Evolutionary conservation across 75 land plant genomes (phyloP).

Genomic region (Picea glauca): DNA sequence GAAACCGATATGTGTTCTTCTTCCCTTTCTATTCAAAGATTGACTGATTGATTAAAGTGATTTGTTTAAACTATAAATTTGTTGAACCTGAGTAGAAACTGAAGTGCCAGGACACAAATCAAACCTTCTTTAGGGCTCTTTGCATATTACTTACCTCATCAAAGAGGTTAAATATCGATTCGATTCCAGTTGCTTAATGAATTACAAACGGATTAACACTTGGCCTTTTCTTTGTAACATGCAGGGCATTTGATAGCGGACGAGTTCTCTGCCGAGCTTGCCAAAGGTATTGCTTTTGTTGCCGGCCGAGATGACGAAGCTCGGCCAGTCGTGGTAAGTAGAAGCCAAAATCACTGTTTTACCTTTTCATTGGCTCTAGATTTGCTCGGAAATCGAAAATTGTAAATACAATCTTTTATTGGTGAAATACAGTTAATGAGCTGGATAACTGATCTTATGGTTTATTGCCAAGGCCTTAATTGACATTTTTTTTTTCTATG

Average conservation of each 20-base stretch:
- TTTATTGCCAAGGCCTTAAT: no score
- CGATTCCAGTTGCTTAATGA: background rate
- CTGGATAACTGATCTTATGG: background rate
- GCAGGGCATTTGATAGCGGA: constrained; percentile 88
- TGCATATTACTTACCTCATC: background rate
- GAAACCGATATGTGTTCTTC: background rate
- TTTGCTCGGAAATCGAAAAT: background rate
- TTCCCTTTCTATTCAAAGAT: background rate
- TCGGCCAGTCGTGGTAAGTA: constrained; percentile 76
- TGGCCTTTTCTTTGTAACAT: background rate
- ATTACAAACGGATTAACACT: background rate
- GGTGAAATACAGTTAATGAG: background rate
- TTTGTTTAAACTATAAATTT: background rate
- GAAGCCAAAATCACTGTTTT: background rate
- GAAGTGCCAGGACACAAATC: background rate
- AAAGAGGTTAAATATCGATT: background rate
- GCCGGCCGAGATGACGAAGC: constrained; percentile 83
- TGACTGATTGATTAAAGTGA: background rate
- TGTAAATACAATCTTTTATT: background rate
- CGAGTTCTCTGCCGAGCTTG: constrained; percentile 86
- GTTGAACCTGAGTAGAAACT: background rate
- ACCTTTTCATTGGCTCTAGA: background rate
- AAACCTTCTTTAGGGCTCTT: background rate
- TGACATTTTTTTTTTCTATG: background rate
- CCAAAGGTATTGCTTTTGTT: constrained; percentile 80